Percentiles rank a stretch among this genome's conserved stretches.
phyloP scores from a whole-genome alignment of 1,139 yeast species.

The Saccharomycopsis hybrid region DNA sequence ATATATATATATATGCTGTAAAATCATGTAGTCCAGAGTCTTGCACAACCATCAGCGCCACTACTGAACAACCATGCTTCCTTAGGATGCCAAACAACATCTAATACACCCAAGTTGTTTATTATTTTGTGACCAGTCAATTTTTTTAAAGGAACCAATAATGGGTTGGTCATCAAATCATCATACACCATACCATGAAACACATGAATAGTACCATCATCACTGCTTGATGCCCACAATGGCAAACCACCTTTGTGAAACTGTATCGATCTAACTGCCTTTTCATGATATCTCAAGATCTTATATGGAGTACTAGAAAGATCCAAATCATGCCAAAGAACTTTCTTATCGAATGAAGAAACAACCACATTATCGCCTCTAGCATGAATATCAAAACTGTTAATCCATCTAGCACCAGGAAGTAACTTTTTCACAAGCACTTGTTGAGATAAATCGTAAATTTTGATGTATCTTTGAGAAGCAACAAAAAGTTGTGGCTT shows the following conservation, averaged over 20 bases:
- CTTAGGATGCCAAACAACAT: conserved; percentile 91
- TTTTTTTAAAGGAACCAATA: conserved; percentile 93
- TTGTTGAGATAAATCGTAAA: conserved; percentile 87
- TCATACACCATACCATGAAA: conserved; percentile 97
- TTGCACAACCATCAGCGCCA: conserved; percentile 97
- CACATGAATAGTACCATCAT: conserved; percentile 88
- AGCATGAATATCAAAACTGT: conserved; percentile 89
- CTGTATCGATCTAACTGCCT: conserved; percentile 82
- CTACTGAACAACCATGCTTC: conserved; percentile 98
- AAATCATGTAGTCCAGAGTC: conserved; percentile 84
- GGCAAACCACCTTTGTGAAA: conserved; percentile 87
- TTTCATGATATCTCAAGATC: conserved; percentile 88
- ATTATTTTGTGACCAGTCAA: conserved; percentile 84
- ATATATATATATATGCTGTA: too few relatives aligned
- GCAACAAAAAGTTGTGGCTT: conserved; percentile 92
- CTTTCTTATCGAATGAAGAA: conserved; percentile 90
- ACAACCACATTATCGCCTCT: conserved; percentile 92
- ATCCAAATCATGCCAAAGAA: conserved; percentile 96
- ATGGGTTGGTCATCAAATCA: conserved; percentile 91
- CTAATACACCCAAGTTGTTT: conserved; percentile 82
- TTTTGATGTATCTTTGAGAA: conserved; percentile 84
- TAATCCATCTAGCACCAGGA: conserved; percentile 96
- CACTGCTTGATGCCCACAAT: conserved; percentile 92
- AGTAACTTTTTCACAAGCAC: conserved; percentile 71
- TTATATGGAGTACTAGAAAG: conserved; percentile 87